phyloP scores from a whole-genome alignment of 2,329 filamentous ascomycete genomes.

The Trematosphaeria pertusa region DNA sequence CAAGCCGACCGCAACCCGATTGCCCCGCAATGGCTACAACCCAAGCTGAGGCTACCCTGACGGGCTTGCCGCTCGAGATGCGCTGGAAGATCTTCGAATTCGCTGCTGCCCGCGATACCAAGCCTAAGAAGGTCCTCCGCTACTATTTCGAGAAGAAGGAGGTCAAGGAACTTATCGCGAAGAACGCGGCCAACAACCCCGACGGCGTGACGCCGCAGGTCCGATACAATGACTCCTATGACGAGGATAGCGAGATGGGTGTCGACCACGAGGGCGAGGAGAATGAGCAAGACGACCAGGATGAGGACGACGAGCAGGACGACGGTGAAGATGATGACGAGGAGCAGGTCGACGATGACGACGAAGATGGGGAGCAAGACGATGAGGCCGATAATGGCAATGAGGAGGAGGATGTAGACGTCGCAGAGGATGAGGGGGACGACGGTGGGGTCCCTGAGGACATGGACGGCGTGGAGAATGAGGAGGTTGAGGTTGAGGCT shows the following conservation, averaged over 20 bases:
- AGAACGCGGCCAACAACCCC: constrained; percentile 17
- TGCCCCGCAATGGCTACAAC: constrained; percentile 2
- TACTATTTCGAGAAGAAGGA: constrained; percentile 47
- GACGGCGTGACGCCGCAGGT: constrained; percentile 12
- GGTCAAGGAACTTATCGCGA: constrained; percentile 22
- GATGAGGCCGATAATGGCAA: constrained; percentile 13
- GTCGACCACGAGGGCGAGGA: constrained; percentile 10
- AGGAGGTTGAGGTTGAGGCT: constrained; percentile 10
- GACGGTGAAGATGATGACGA: constrained; percentile 14
- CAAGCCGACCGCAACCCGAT: not conserved
- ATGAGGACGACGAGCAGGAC: constrained; percentile 7
- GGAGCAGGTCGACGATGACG: constrained; percentile 18
- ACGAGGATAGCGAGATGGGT: constrained; percentile 12
- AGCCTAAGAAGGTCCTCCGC: constrained; percentile 36
- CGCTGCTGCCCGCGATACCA: constrained; percentile 19
- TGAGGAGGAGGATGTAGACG: constrained; percentile 12
- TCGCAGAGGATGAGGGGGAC: constrained; percentile 11
- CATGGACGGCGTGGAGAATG: constrained; percentile 4
- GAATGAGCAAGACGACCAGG: constrained; percentile 8
- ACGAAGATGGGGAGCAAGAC: constrained; percentile 11
- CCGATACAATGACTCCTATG: constrained; percentile 15
- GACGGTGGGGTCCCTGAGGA: constrained; percentile 9
- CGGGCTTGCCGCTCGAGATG: constrained; percentile 40
- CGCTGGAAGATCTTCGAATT: constrained; percentile 38
- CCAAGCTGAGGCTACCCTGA: constrained; percentile 15